Base-by-base conservation (phyloP, 805 yeast species). In the Lipomyces yamanashiensis region DNA sequence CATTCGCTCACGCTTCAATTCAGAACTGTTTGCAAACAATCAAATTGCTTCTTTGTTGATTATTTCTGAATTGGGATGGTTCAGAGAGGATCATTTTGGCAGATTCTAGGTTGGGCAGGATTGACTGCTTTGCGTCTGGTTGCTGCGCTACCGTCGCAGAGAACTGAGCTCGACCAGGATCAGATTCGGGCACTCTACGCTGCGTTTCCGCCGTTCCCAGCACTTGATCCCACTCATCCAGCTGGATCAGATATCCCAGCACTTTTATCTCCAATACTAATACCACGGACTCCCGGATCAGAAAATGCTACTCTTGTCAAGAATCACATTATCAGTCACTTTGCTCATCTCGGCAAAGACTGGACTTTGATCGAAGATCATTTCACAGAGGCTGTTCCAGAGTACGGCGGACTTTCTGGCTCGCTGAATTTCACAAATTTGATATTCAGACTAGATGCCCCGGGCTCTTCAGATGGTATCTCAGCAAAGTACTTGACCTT, bases 261-360 rank as follows among this genome's bases (percentile, higher is more conserved):
- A 9, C 59, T 70, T 19, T 65, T 76, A 34, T 61, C 70, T 33
- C 78, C 78, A 10, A 66, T 76, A 17, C 62, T 76, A 15, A 71
- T 66, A 15, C 75, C 73, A 7, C 71, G 86, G 50, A 65, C 71
- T 0, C 84, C 85, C 0, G 84, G 84, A 0, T 74, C 82, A 2
- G 66, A 69, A 7, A 80, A 78, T 8, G 80, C 85, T 1, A 39
- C 67, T 2, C 52, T 72, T 23, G 77, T 81, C 7, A 79, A 77
- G 54, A 63, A 74, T 9, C 82, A 80, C 65, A 75, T 82, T 23
- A 62, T 58, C 15, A 33, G 62, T 0, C 78, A 76, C 21, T 81
- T 82, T 58, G 59, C 68, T 12, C 44, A 54, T 0, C 62, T 79
- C 41, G 51, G 48, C 5, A 37, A 44, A 2, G 43, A 44, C 44